Conservation (phyloP, 2,329 filamentous ascomycete genomes). For the Botryosphaeria dothidea region DNA sequence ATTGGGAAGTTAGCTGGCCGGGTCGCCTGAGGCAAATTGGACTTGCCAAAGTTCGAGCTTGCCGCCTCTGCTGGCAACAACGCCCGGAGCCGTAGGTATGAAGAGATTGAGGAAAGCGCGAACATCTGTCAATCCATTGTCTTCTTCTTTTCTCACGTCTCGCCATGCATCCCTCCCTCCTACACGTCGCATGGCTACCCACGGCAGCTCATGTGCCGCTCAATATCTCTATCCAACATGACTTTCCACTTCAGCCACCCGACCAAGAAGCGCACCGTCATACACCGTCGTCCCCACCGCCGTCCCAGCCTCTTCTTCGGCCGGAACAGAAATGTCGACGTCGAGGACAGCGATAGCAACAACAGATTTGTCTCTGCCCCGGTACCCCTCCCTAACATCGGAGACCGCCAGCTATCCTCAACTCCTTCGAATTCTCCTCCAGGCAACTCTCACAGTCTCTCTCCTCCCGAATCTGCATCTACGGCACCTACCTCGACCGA, state of each 20-base stretch:
- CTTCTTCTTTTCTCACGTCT: not conserved
- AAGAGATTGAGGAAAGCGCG: not conserved
- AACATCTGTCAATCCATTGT: not conserved
- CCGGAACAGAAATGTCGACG: not conserved
- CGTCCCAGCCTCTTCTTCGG: constrained; percentile 16
- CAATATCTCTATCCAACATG: constrained; percentile 17
- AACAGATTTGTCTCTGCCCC: not conserved
- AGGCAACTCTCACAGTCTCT: constrained; percentile 7
- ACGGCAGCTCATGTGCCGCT: not conserved
- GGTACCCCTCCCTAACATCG: not conserved
- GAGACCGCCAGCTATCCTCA: not conserved
- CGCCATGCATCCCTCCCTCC: not conserved
- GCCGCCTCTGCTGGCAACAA: not conserved
- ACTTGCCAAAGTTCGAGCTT: not conserved
- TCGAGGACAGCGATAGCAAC: not conserved
- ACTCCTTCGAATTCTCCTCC: constrained; percentile 3
- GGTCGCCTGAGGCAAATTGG: not conserved
- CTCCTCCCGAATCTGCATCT: constrained; percentile 13
- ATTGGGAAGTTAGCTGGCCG: not conserved
- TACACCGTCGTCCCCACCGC: constrained; percentile 9
- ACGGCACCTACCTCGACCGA: constrained; percentile 13
- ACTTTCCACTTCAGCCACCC: constrained; percentile 14
- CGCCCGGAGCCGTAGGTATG: not conserved
- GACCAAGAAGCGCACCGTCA: constrained; percentile 19
- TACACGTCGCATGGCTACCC: not conserved